A percentile compares a stretch with the other conserved stretches of the same genome.
Conservation (phyloP, 257 asterid genomes). For the Solanum commersonii region DNA sequence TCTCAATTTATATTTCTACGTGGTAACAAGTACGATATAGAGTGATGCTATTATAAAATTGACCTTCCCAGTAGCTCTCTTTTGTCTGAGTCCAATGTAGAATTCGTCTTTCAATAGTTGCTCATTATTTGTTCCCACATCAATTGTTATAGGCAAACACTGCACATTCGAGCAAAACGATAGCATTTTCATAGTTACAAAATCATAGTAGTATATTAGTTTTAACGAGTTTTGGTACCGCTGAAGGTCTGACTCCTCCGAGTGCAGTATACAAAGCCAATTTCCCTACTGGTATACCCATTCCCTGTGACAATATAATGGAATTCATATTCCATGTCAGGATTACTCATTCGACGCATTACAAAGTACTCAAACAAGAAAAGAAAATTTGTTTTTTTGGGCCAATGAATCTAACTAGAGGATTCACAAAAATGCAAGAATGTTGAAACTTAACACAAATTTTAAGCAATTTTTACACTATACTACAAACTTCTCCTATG, state of each 20-base stretch:
- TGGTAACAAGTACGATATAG: background rate
- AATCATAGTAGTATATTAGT: background rate
- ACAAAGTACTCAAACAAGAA: background rate
- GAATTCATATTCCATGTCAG: background rate
- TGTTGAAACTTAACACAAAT: background rate
- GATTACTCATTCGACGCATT: background rate
- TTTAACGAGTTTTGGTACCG: slow-evolving; percentile 32
- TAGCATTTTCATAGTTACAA: background rate
- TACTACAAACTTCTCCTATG: background rate
- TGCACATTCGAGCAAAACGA: slow-evolving; percentile 9
- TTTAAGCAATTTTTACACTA: background rate
- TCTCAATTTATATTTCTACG: background rate
- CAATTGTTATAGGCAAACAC: slow-evolving; percentile 91
- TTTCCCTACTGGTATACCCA: slow-evolving; percentile 99
- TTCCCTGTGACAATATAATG: slow-evolving; percentile 43
- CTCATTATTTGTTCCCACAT: slow-evolving; percentile 92
- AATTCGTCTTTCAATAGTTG: slow-evolving; percentile 63
- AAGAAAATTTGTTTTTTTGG: background rate
- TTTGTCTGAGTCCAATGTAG: slow-evolving; percentile 88
- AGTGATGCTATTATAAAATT: background rate
- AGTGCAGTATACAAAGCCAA: slow-evolving; percentile 81
- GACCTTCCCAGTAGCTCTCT: slow-evolving; percentile 82
- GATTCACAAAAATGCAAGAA: background rate
- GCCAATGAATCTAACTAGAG: background rate
- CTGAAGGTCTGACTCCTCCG: slow-evolving; percentile 94